These are phyloP conservation scores for Flaveria linearis DNA, from an alignment of 129 eudicot genomes.

Conservation along the genomic window DNA sequence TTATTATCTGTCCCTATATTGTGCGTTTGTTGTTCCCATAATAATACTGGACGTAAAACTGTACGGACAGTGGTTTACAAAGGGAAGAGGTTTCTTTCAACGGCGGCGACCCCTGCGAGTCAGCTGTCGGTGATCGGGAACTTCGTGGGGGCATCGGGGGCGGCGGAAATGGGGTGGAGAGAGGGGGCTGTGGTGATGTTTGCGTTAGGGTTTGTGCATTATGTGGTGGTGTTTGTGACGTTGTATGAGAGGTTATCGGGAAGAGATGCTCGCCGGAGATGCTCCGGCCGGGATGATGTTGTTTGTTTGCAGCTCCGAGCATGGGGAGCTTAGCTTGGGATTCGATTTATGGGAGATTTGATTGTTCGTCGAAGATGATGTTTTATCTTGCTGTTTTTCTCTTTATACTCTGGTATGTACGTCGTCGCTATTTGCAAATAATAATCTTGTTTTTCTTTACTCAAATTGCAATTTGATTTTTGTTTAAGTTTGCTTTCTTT, in stretches of 20 bases:
- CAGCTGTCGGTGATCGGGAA: conserved; percentile 59
- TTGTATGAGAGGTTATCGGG: conserved; percentile 53
- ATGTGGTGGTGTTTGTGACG: conserved; percentile 61
- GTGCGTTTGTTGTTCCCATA: conserved; percentile 49
- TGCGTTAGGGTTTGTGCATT: conserved; percentile 52
- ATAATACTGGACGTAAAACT: conserved; percentile 52
- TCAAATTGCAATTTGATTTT: no score
- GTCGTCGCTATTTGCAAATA: background rate
- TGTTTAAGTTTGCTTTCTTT: no score
- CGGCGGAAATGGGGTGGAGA: conserved; percentile 57
- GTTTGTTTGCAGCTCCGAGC: conserved; percentile 71
- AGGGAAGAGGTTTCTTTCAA: conserved; percentile 47
- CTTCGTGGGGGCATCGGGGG: conserved; percentile 52
- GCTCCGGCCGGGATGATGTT: conserved; percentile 66
- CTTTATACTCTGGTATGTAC: conserved; percentile 58
- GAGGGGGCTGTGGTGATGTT: conserved; percentile 55
- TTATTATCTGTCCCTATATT: conserved; percentile 29
- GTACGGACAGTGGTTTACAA: conserved; percentile 64
- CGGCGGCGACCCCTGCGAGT: conserved; percentile 57
- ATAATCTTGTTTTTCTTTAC: background rate
- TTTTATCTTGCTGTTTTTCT: conserved; percentile 64
- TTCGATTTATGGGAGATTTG: conserved; percentile 54
- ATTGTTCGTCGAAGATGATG: conserved; percentile 57
- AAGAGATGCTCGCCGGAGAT: conserved; percentile 39
- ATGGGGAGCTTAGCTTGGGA: conserved; percentile 78